Percentiles rank a stretch among this genome's conserved stretches.
Conservation (phyloP, 2,329 filamentous ascomycete genomes). For the Xylariales sp. region DNA sequence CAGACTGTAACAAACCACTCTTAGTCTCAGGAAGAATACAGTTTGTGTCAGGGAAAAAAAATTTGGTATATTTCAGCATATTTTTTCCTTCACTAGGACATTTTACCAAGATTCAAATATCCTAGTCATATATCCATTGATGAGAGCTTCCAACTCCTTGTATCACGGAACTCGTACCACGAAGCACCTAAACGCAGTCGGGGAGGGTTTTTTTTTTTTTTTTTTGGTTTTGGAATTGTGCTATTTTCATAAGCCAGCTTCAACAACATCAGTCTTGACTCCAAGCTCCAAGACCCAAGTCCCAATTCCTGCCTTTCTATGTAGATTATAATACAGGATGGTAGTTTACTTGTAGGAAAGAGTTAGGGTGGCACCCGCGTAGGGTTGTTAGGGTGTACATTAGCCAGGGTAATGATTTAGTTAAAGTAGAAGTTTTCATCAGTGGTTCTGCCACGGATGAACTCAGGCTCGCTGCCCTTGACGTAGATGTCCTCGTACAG, state of each 20-base stretch:
- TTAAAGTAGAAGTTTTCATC: conserved; percentile 96
- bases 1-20: too few species aligned
- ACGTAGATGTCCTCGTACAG: conserved; percentile 98
- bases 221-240: too few species aligned
- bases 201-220: too few species aligned
- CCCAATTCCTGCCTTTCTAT: conserved; percentile 7
- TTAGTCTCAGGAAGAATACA: too few species aligned
- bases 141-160: too few species aligned
- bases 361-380: conserved; percentile 1
- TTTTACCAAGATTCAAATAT: too few species aligned
- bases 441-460: conserved; percentile 78
- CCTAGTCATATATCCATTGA: too few species aligned
- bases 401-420: conserved; percentile 17
- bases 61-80: too few species aligned
- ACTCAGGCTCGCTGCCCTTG: conserved; percentile 78
- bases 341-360: conserved; percentile 6
- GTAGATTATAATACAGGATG: conserved; percentile 11
- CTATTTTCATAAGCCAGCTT: background rate
- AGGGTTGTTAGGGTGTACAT: conserved; percentile 1
- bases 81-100: too few species aligned
- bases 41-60: too few species aligned
- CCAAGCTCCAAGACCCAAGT: conserved; percentile 5
- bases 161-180: too few species aligned
- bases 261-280: conserved; percentile 6
- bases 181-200: too few species aligned